Evolutionary conservation across 116 monocot genomes (phyloP), one percentile per base, ranked within the genome.

Genomic region (Trichopus zeylanicus): DNA sequence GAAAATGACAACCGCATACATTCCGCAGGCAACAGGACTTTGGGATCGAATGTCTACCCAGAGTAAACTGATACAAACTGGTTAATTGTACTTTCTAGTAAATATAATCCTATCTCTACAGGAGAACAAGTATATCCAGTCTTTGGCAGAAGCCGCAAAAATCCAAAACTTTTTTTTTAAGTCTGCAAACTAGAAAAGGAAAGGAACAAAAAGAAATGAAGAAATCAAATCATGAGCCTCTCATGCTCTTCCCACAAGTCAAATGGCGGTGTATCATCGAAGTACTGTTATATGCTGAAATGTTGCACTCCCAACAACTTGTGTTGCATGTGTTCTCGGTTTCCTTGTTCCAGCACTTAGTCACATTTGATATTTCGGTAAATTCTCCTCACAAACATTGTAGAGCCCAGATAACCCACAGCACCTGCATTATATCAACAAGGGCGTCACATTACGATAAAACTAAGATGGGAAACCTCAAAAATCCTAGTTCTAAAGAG

Each of bases 281-380:
- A 21, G 19, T 5, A 20, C 24, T 20, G 20, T 24, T 51, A n/a
- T 22, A 20, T 22, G 23, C 51, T 51, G 51, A 51, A 51, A 20
- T 20, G 21, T 22, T 51, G 51, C 21, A 21, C 23, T 24, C 51
- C 10, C 2, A 24, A 24, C 9, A 51, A 22, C 4, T 6, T 21
- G 27, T 27, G 5, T 53, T 12, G 4, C 26, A 22, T 29, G 27
- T 29, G 0, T 15, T 24, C 20, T 30, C 6, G 35, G 15, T 2
- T 25, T 25, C n/a, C n/a, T n/a, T n/a, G n/a, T n/a, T n/a, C n/a
- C n/a, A n/a, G n/a, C n/a, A n/a, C n/a, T 67, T 84, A 89, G 61
- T 94, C 94, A 64, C 89, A 94, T 63, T 94, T 89, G 59, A 94
- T 94, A 63, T 93, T 93, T 55, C 89, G 80, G 63, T 93, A 94